phyloP scores from a whole-genome alignment of 768 basidiomycete species.

The Suillus plorans region DNA sequence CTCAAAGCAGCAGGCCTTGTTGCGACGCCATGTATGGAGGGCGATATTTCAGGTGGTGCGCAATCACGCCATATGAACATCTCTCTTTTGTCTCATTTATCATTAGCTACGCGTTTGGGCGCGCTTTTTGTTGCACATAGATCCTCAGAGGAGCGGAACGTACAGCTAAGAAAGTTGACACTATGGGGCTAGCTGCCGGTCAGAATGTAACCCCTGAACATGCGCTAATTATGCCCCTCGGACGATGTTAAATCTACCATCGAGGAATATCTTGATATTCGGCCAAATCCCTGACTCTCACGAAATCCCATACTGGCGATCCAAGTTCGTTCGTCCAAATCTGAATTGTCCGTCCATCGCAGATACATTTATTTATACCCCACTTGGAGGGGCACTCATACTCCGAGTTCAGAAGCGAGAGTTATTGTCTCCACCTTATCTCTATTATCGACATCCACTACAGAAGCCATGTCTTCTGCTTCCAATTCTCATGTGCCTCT shows the following conservation, averaged over 20 bases:
- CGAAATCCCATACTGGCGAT: too few relatives aligned
- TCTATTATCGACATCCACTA: background rate
- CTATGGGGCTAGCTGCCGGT: conserved; percentile 35
- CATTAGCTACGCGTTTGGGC: conserved; percentile 39
- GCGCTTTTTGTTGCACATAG: conserved; percentile 39
- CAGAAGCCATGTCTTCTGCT: conserved; percentile 13
- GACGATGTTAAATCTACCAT: background rate
- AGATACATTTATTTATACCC: background rate
- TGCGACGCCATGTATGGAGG: conserved; percentile 30
- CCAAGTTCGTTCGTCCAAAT: background rate
- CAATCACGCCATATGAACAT: background rate
- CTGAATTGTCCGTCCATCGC: background rate
- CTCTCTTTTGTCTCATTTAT: background rate
- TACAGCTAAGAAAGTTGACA: conserved; percentile 40
- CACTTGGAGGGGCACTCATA: background rate
- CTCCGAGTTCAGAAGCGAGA: background rate
- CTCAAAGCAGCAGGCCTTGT: conserved; percentile 37
- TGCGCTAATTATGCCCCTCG: background rate
- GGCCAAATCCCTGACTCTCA: too few relatives aligned
- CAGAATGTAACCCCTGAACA: background rate
- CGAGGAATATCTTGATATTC: background rate
- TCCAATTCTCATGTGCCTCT: conserved; percentile 16
- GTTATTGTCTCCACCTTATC: background rate
- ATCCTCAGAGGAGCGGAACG: conserved; percentile 22
- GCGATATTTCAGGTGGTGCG: conserved; percentile 33